A percentile compares a stretch with the other conserved stretches of the same genome.
These are phyloP conservation scores for Chytriomyces sp. DNA, from an alignment of 192 early-diverging fungal species.

Conservation along the genomic window DNA sequence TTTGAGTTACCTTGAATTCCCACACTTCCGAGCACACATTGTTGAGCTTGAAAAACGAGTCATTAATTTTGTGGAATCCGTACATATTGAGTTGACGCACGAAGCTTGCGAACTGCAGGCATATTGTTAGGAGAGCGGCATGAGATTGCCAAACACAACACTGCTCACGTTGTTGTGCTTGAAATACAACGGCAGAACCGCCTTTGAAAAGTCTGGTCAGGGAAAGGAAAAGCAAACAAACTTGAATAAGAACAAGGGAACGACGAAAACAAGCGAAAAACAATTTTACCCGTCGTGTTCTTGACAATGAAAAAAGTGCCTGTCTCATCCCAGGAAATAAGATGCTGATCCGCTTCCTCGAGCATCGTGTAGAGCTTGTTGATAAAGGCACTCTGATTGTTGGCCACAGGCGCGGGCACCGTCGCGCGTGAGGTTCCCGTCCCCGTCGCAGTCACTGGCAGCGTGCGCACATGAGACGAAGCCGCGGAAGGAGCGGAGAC, in stretches of 20 bases:
- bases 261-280: neutral
- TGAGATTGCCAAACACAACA: neutral
- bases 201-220: slow-evolving; percentile 43
- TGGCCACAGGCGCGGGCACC: neutral
- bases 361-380: slow-evolving; percentile 49
- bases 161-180: slow-evolving; percentile 48
- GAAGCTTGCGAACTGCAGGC: slow-evolving; percentile 40
- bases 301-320: slow-evolving; percentile 48
- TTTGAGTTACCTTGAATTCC: slow-evolving; percentile 42
- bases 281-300: slow-evolving; percentile 34
- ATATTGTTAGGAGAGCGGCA: slow-evolving; percentile 12
- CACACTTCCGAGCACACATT: slow-evolving; percentile 38
- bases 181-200: slow-evolving; percentile 45
- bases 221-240: neutral
- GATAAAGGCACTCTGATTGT: slow-evolving; percentile 40
- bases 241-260: neutral
- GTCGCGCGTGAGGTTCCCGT: neutral
- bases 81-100: slow-evolving; percentile 54
- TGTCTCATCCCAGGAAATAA: slow-evolving; percentile 43
- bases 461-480: slow-evolving; percentile 23
- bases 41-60: slow-evolving; percentile 37
- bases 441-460: neutral
- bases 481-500: slow-evolving; percentile 16
- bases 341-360: slow-evolving; percentile 34
- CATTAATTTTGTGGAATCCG: slow-evolving; percentile 51